Conservation (phyloP, 352 stramenopile species). For the Phytophthora rubi region DNA sequence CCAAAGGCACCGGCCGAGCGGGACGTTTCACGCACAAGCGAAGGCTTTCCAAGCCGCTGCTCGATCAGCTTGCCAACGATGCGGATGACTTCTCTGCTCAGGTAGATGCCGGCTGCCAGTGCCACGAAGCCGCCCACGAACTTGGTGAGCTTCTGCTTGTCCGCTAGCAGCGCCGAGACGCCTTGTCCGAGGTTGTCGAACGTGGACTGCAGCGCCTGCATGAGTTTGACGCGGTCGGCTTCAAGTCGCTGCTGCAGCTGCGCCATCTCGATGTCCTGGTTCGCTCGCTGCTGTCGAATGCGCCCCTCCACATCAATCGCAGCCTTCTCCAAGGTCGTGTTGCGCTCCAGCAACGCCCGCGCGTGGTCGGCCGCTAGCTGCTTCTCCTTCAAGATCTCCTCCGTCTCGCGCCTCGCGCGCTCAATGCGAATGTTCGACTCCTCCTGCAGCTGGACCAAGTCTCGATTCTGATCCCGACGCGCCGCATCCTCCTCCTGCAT, state of each 20-base stretch:
- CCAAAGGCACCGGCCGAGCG: constrained; percentile 53
- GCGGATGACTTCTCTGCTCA: constrained; percentile 66
- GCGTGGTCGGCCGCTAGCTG: constrained; percentile 56
- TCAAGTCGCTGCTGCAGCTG: constrained; percentile 66
- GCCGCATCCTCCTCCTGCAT: constrained; percentile 44
- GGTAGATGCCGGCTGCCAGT: constrained; percentile 62
- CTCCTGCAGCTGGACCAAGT: constrained; percentile 68
- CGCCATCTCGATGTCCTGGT: constrained; percentile 78
- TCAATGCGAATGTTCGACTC: constrained; percentile 63
- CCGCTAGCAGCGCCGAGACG: constrained; percentile 53
- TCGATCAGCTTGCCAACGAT: constrained; percentile 68
- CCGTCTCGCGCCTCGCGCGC: constrained; percentile 59
- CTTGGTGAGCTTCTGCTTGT: constrained; percentile 62
- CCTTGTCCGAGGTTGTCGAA: constrained; percentile 79
- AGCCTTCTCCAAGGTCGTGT: constrained; percentile 68
- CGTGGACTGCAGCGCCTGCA: constrained; percentile 67
- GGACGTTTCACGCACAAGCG: constrained; percentile 74
- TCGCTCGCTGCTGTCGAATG: constrained; percentile 72
- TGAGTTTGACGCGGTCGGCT: constrained; percentile 66
- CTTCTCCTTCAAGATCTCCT: constrained; percentile 45
- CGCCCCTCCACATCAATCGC: constrained; percentile 67
- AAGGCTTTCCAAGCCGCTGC: constrained; percentile 73
- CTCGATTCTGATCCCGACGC: constrained; percentile 46
- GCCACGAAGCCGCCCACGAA: constrained; percentile 67
- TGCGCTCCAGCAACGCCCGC: constrained; percentile 58